phyloP scores from a whole-genome alignment of 345 rosid species.

The Stellera chamaejasme region DNA sequence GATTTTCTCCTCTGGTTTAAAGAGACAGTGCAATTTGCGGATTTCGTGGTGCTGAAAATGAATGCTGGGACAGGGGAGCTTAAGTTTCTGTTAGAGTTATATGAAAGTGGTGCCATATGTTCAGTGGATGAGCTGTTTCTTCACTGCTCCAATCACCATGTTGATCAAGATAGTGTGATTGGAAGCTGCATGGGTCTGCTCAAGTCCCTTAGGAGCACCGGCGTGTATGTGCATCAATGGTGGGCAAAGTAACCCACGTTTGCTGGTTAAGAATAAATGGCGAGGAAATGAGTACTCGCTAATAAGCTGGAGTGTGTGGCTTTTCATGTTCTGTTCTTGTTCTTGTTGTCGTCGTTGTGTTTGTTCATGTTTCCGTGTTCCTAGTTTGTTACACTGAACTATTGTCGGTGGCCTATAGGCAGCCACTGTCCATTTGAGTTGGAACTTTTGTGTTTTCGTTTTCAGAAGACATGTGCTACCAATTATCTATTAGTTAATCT shows the following conservation, averaged over 20 bases:
- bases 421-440: too few relatives aligned
- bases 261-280: too few relatives aligned
- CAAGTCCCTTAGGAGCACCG: constrained; percentile 49
- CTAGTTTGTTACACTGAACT: too few relatives aligned
- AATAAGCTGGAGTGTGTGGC: too few relatives aligned
- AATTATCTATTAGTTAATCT: too few relatives aligned
- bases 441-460: too few relatives aligned
- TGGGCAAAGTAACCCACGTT: constrained; percentile 29
- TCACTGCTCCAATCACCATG: constrained; percentile 31
- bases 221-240: constrained; percentile 86
- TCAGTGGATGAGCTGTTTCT: constrained; percentile 64
- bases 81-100: constrained; percentile 46
- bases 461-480: too few relatives aligned
- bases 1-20: constrained; percentile 66
- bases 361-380: too few relatives aligned
- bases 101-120: constrained; percentile 54
- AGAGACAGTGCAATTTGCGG: constrained; percentile 54
- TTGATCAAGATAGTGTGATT: constrained; percentile 11
- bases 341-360: too few relatives aligned
- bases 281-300: too few relatives aligned
- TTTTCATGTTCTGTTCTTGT: too few relatives aligned
- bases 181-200: constrained; percentile 45
- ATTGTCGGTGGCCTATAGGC: too few relatives aligned
- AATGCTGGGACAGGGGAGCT: constrained; percentile 43
- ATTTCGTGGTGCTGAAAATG: constrained; percentile 71